A percentile compares a stretch with the other conserved stretches of the same genome.
Conservation (phyloP, 441 rosid genomes). For the Erodium moschatum region DNA sequence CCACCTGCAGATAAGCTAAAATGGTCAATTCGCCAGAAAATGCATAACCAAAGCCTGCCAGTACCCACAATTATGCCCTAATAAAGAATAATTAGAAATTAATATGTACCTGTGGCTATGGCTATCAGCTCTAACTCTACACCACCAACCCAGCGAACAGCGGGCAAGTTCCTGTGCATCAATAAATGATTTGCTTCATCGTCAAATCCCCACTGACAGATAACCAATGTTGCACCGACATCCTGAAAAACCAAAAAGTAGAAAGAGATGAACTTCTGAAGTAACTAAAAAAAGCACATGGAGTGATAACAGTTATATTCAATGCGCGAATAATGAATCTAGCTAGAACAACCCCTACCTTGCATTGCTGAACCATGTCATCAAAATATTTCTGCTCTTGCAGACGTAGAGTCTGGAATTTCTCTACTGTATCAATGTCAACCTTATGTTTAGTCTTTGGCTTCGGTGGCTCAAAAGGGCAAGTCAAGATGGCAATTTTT, state of each 20-base stretch:
- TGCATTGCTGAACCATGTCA: constrained; percentile 97
- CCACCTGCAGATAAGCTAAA: constrained; percentile 49
- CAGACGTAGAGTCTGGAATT: constrained; percentile 74
- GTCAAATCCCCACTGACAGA: constrained; percentile 99
- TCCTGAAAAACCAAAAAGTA: constrained; percentile 41
- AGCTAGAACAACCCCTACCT: constrained; percentile 32
- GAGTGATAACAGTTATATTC: not conserved
- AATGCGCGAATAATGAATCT: not conserved
- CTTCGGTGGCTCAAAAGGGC: constrained; percentile 97
- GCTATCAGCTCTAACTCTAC: constrained; percentile 94
- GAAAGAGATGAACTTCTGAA: not conserved
- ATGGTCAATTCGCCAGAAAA: constrained; percentile 9
- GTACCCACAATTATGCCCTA: not conserved
- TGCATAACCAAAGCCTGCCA: not conserved
- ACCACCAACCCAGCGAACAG: constrained; percentile 98
- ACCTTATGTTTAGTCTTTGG: constrained; percentile 98
- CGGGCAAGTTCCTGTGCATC: constrained; percentile 92
- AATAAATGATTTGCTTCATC: constrained; percentile 96
- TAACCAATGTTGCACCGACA: constrained; percentile 92
- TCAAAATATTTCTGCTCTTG: constrained; percentile 94
- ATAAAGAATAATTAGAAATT: not conserved
- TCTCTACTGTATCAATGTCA: constrained; percentile 91
- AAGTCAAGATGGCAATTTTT: constrained; percentile 89
- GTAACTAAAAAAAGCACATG: not conserved
- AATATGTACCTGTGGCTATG: constrained; percentile 75